phyloP scores from a whole-genome alignment of 2,329 filamentous ascomycete genomes.

The Alternaria arbusti region DNA sequence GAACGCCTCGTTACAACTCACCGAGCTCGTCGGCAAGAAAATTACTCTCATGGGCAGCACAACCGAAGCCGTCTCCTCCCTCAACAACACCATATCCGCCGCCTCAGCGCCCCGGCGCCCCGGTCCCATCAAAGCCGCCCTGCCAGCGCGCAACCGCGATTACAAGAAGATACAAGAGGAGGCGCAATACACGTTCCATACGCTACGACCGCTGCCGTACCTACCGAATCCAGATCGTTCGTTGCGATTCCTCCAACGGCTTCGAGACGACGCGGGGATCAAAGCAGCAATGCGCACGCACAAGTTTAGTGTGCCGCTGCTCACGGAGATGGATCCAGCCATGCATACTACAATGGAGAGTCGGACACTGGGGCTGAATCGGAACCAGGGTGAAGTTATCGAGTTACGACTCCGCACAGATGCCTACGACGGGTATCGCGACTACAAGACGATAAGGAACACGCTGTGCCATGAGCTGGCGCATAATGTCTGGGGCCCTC shows the following conservation, averaged over 20 bases:
- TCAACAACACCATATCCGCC: constrained; percentile 51
- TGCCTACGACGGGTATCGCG: constrained; percentile 89
- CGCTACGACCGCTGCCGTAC: constrained; percentile 75
- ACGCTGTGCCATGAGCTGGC: constrained; percentile 95
- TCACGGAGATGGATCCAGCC: constrained; percentile 95
- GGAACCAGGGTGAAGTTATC: constrained; percentile 87
- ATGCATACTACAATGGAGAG: constrained; percentile 80
- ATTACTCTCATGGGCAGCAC: constrained; percentile 71
- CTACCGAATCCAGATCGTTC: constrained; percentile 78
- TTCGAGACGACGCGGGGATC: constrained; percentile 86
- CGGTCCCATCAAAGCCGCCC: constrained; percentile 50
- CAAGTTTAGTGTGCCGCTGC: constrained; percentile 79
- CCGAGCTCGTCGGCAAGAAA: constrained; percentile 62
- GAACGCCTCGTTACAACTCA: constrained; percentile 60
- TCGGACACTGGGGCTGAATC: constrained; percentile 86
- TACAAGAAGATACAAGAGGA: constrained; percentile 62
- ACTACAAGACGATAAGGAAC: constrained; percentile 88
- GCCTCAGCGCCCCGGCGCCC: constrained; percentile 49
- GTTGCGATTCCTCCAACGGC: constrained; percentile 72
- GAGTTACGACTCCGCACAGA: constrained; percentile 92
- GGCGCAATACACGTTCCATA: constrained; percentile 79
- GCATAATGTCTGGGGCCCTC: constrained; percentile 85
- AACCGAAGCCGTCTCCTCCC: constrained; percentile 64
- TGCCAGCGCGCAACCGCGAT: constrained; percentile 50
- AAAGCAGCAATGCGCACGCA: constrained; percentile 82